These are phyloP conservation scores for Sporothrix variecibatus DNA, from an alignment of 2,329 filamentous ascomycete genomes.

Conservation along the genomic window DNA sequence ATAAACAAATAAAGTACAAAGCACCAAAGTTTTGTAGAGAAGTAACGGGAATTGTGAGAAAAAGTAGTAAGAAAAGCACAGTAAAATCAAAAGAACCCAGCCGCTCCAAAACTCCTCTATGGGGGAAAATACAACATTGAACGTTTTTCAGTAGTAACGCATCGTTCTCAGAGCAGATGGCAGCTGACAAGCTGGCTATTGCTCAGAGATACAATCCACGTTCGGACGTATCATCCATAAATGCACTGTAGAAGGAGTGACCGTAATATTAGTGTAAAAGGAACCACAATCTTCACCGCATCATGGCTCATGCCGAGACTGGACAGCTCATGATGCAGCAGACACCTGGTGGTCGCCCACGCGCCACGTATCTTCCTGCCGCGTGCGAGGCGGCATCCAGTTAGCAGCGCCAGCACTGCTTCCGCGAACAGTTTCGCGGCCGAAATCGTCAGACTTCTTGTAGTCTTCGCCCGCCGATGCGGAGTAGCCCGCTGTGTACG, in stretches of 20 bases:
- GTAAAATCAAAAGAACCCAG: conserved; percentile 1
- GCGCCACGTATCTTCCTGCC: conserved; percentile 82
- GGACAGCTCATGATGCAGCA: conserved; percentile 24
- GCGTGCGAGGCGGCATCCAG: conserved; percentile 81
- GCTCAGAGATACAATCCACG: neutral
- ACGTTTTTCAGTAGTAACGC: neutral
- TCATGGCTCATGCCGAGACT: neutral
- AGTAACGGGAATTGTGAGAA: neutral
- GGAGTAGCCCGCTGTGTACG: conserved; percentile 51
- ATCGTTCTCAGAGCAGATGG: neutral
- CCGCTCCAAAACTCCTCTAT: conserved; percentile 29
- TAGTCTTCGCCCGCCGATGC: conserved; percentile 48
- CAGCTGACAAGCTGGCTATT: neutral
- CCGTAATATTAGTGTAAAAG: neutral
- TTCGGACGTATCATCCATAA: neutral
- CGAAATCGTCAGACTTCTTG: conserved; percentile 58
- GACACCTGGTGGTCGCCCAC: conserved; percentile 42
- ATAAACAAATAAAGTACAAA: neutral
- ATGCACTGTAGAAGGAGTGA: neutral
- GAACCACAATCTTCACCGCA: no score
- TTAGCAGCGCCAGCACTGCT: conserved; percentile 45
- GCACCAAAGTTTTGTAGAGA: neutral
- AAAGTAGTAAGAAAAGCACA: neutral
- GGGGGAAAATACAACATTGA: conserved; percentile 22
- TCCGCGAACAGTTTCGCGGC: conserved; percentile 43